Conservation (phyloP, 2,329 filamentous ascomycete species). For the Neofusicoccum sp. region DNA sequence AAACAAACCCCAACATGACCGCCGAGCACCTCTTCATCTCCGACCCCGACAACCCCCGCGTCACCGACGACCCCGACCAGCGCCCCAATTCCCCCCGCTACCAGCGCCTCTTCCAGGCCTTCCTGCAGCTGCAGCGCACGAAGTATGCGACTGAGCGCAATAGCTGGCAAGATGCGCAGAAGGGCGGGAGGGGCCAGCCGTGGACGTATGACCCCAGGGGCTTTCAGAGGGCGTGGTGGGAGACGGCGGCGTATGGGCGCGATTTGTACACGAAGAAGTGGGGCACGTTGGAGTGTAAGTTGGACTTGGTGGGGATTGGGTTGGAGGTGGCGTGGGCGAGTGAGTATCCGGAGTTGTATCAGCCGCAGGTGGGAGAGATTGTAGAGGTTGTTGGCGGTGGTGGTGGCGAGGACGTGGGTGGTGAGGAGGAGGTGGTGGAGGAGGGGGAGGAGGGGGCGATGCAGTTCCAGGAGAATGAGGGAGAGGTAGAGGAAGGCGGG, state of each 20-base stretch:
- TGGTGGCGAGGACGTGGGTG: background rate
- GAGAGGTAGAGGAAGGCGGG: too few relatives aligned
- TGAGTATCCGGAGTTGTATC: conserved; percentile 13
- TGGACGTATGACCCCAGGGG: conserved; percentile 20
- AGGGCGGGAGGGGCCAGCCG: conserved; percentile 13
- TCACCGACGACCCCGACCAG: conserved; percentile 10
- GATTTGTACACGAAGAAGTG: conserved; percentile 21
- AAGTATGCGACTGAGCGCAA: conserved; percentile 19
- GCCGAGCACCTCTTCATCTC: background rate
- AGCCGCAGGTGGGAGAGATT: background rate
- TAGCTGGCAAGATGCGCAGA: conserved; percentile 18
- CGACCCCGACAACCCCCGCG: background rate
- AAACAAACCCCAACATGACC: background rate
- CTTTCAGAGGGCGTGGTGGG: conserved; percentile 20
- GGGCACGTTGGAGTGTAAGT: conserved; percentile 20
- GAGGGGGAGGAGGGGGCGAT: background rate
- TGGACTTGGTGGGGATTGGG: background rate
- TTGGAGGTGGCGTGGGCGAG: conserved; percentile 18
- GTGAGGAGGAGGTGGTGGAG: background rate
- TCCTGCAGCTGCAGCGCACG: conserved; percentile 16
- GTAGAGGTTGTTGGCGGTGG: background rate
- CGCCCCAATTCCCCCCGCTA: conserved; percentile 5
- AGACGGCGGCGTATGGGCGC: conserved; percentile 19
- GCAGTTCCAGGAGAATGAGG: too few relatives aligned
- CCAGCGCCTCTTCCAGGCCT: background rate